Evolutionary conservation across 305 asterid genomes (phyloP).

Genomic region (Fraxinus albicans): DNA sequence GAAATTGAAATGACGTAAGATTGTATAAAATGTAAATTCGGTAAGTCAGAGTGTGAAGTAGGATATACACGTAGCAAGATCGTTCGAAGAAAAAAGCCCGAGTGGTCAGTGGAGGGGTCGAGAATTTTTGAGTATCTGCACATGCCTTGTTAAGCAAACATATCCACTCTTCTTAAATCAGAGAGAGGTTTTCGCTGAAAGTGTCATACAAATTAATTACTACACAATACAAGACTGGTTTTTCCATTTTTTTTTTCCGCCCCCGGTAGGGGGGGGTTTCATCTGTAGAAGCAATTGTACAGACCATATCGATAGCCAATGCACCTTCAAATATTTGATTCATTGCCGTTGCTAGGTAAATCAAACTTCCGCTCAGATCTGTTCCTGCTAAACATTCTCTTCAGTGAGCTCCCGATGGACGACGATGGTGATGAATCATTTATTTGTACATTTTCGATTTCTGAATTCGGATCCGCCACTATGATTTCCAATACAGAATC

Average conservation of each 20-base stretch:
- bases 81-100: too few relatives aligned
- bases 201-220: not conserved
- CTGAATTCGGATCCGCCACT: constrained; percentile 21
- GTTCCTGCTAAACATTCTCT: constrained; percentile 26
- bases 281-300: not conserved
- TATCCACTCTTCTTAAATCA: not conserved
- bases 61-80: too few relatives aligned
- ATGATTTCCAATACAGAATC: constrained; percentile 30
- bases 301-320: not conserved
- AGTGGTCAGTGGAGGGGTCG: not conserved
- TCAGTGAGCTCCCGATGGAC: constrained; percentile 2
- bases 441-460: not conserved
- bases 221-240: too few relatives aligned
- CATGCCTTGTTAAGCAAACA: not conserved
- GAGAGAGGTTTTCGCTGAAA: not conserved
- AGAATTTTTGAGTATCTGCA: not conserved
- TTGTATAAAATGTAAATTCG: too few relatives aligned
- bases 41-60: too few relatives aligned
- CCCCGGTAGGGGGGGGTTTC: too few relatives aligned
- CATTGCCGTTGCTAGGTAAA: constrained; percentile 9
- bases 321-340: not conserved
- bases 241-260: not conserved
- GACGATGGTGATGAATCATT: constrained; percentile 10
- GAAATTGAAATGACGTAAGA: too few relatives aligned
- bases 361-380: constrained; percentile 29